Percentiles rank a stretch among this genome's conserved stretches.
phyloP scores from a whole-genome alignment of 1,139 yeast species.

The Protomyces arabidopsidicola region DNA sequence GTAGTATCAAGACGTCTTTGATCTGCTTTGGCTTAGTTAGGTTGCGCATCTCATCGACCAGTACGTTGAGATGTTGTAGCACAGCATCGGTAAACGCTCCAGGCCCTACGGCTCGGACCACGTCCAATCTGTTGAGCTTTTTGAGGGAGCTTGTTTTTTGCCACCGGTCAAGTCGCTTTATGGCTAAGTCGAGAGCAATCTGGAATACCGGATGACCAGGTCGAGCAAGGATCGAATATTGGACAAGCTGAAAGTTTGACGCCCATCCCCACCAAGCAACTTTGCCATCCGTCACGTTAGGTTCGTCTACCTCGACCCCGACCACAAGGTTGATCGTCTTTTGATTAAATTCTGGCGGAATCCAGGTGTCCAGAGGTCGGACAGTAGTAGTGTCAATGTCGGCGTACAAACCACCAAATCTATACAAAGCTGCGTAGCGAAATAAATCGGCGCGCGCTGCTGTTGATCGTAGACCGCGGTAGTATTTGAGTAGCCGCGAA shows the following conservation, averaged over 20 bases:
- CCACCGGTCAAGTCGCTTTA: slow-evolving; percentile 41
- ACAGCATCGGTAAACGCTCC: slow-evolving; percentile 87
- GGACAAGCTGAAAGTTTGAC: slow-evolving; percentile 69
- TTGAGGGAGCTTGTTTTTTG: slow-evolving; percentile 38
- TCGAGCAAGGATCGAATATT: slow-evolving; percentile 74
- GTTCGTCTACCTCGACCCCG: slow-evolving; percentile 24
- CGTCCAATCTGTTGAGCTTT: slow-evolving; percentile 49
- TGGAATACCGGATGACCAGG: slow-evolving; percentile 87
- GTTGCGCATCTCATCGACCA: slow-evolving; percentile 45
- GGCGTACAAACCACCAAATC: slow-evolving; percentile 88
- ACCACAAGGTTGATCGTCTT: slow-evolving; percentile 8
- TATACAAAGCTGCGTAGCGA: slow-evolving; percentile 73
- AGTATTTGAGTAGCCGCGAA: slow-evolving; percentile 77
- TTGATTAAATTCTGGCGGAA: slow-evolving; percentile 41
- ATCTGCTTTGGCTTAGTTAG: slow-evolving; percentile 58
- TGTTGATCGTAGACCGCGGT: slow-evolving; percentile 65
- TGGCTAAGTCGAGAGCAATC: slow-evolving; percentile 70
- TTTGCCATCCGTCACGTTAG: slow-evolving; percentile 40
- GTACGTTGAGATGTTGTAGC: slow-evolving; percentile 56
- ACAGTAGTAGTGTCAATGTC: slow-evolving; percentile 77
- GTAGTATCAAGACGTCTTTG: slow-evolving; percentile 82
- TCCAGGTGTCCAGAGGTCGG: slow-evolving; percentile 59
- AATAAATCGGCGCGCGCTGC: slow-evolving; percentile 87
- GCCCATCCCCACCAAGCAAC: slow-evolving; percentile 67
- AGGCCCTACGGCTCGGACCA: slow-evolving; percentile 98